Conservation (phyloP, 2,329 filamentous ascomycete genomes). For the Pleomassaria siparia region DNA sequence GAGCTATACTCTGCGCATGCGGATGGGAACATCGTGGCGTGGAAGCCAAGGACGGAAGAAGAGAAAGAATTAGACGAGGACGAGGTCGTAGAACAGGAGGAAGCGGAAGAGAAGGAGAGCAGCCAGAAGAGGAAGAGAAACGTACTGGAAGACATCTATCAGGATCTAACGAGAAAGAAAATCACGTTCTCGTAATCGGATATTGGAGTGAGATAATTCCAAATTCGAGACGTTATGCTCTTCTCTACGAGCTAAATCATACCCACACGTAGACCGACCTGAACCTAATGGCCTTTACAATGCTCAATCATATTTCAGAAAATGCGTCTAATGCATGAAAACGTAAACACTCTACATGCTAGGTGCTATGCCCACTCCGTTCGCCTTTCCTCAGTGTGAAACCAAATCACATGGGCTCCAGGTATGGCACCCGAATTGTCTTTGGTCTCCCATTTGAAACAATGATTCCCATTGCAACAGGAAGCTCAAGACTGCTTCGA, state of each 20-base stretch:
- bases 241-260: neutral
- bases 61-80: slow-evolving; percentile 47
- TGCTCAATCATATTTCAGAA: neutral
- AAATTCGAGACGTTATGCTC: too few relatives aligned
- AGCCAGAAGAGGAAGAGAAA: slow-evolving; percentile 68
- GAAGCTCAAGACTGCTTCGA: too few relatives aligned
- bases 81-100: slow-evolving; percentile 39
- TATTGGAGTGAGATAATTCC: neutral
- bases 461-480: too few relatives aligned
- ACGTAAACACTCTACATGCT: neutral
- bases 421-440: too few relatives aligned
- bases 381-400: too few relatives aligned
- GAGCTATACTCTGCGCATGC: slow-evolving; percentile 81
- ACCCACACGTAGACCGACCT: neutral
- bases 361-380: too few relatives aligned
- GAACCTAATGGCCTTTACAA: neutral
- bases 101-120: slow-evolving; percentile 30
- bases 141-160: slow-evolving; percentile 77
- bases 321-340: neutral
- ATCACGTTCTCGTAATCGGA: slow-evolving; percentile 56
- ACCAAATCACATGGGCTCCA: too few relatives aligned
- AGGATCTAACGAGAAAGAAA: slow-evolving; percentile 70
- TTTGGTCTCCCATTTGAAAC: too few relatives aligned
- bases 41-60: slow-evolving; percentile 65
- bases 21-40: slow-evolving; percentile 80